Conservation (phyloP, 1,139 yeast genomes). For the Lizanozyma gosingica region DNA sequence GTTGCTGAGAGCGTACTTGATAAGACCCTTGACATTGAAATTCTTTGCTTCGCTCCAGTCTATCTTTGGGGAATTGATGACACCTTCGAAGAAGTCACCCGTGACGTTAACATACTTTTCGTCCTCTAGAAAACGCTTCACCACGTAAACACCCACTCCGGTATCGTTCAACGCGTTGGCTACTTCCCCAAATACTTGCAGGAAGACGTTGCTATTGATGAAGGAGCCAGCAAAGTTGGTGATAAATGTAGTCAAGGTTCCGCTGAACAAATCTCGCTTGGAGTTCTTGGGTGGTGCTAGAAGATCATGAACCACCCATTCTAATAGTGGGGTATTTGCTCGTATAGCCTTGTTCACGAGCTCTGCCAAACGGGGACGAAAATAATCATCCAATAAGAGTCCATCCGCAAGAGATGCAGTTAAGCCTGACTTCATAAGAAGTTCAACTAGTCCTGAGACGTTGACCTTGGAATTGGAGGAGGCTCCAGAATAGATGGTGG, state of each 20-base stretch:
- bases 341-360: conserved; percentile 24
- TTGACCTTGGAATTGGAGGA: conserved; percentile 10
- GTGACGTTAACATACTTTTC: conserved; percentile 32
- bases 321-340: conserved; percentile 11
- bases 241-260: conserved; percentile 12
- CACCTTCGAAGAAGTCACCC: conserved; percentile 18
- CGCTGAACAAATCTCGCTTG: conserved; percentile 2
- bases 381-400: conserved; percentile 24
- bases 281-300: conserved; percentile 13
- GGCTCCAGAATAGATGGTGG: neutral
- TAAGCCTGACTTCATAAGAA: conserved; percentile 27
- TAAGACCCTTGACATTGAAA: conserved; percentile 21
- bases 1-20: conserved; percentile 17
- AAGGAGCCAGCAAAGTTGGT: conserved; percentile 22
- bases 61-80: conserved; percentile 3
- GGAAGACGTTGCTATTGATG: conserved; percentile 22
- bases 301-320: neutral
- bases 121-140: conserved; percentile 27
- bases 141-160: conserved; percentile 30
- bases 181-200: conserved; percentile 17
- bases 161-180: conserved; percentile 35
- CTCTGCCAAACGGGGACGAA: conserved; percentile 29
- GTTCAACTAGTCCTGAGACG: conserved; percentile 15
- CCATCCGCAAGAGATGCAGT: conserved; percentile 26
- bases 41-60: neutral